Evolutionary conservation across 345 rosid species (phyloP).

Genomic region (Citropsis articulata): DNA sequence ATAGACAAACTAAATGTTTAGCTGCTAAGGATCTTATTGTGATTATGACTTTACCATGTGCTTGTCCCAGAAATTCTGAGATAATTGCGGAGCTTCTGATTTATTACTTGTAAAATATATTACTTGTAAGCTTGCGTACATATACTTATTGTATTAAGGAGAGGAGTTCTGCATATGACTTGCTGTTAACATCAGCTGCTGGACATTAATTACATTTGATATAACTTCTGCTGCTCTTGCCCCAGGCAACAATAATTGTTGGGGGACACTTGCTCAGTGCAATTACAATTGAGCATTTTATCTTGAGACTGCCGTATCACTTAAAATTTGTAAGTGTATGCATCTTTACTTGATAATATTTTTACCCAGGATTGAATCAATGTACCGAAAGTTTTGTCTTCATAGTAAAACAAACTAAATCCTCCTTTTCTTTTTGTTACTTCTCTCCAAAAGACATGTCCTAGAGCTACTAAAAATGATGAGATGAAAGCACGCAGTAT

Average conservation of each 20-base stretch:
- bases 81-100: not conserved
- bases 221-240: slow-evolving; percentile 9
- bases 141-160: not conserved
- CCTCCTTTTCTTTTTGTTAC: not conserved
- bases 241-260: slow-evolving; percentile 71
- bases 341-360: not conserved
- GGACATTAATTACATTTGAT: not conserved
- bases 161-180: not conserved
- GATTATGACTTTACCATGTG: not conserved
- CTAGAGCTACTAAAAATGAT: slow-evolving; percentile 65
- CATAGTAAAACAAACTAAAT: not conserved
- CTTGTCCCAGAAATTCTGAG: not conserved
- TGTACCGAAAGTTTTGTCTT: not conserved
- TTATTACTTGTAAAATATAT: not conserved
- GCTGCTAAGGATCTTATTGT: not conserved
- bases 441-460: slow-evolving; percentile 48
- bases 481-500: slow-evolving; percentile 60
- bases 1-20: not conserved
- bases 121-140: not conserved
- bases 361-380: not conserved
- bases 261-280: slow-evolving; percentile 79
- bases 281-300: slow-evolving; percentile 85
- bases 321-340: slow-evolving; percentile 70
- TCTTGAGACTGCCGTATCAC: slow-evolving; percentile 88
- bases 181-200: not conserved